A percentile compares a stretch with the other conserved stretches of the same genome.
These are phyloP conservation scores for Erigeron canadensis DNA, from an alignment of 129 eudicot species.

Conservation along the genomic window DNA sequence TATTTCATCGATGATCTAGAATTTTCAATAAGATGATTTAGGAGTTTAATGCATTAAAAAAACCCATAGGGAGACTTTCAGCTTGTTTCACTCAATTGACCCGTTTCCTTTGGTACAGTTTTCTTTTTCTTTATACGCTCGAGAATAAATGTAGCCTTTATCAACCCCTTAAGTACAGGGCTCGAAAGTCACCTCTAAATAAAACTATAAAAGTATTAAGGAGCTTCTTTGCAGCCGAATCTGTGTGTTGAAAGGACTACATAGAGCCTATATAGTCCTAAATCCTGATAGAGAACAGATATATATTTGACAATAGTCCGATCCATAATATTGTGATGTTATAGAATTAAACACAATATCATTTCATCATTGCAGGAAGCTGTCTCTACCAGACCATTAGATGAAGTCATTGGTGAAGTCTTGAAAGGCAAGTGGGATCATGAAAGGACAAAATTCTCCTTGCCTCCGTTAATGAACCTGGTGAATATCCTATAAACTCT, in stretches of 20 bases:
- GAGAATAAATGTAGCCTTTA: background rate
- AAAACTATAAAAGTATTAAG: background rate
- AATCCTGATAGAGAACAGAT: background rate
- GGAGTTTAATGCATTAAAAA: background rate
- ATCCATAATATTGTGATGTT: background rate
- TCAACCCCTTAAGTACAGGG: background rate
- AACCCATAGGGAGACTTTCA: background rate
- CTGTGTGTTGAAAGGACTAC: background rate
- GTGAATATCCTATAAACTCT: slow-evolving; percentile 34
- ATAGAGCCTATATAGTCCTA: too few relatives aligned
- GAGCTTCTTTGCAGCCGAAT: background rate
- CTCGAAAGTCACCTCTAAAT: background rate
- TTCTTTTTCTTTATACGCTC: background rate
- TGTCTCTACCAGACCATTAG: slow-evolving; percentile 46
- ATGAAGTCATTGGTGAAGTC: slow-evolving; percentile 66
- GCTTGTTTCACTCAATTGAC: background rate
- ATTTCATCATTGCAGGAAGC: slow-evolving; percentile 50
- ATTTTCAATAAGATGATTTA: background rate
- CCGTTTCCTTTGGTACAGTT: background rate
- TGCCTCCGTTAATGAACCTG: slow-evolving; percentile 87
- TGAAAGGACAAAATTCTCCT: slow-evolving; percentile 71
- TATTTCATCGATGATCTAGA: background rate
- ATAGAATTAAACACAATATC: background rate
- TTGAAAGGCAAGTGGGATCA: slow-evolving; percentile 82
- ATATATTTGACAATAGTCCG: background rate